These are phyloP conservation scores for Hypoxylon subgilvum DNA, from an alignment of 495 filamentous ascomycete genomes.

Conservation along the genomic window DNA sequence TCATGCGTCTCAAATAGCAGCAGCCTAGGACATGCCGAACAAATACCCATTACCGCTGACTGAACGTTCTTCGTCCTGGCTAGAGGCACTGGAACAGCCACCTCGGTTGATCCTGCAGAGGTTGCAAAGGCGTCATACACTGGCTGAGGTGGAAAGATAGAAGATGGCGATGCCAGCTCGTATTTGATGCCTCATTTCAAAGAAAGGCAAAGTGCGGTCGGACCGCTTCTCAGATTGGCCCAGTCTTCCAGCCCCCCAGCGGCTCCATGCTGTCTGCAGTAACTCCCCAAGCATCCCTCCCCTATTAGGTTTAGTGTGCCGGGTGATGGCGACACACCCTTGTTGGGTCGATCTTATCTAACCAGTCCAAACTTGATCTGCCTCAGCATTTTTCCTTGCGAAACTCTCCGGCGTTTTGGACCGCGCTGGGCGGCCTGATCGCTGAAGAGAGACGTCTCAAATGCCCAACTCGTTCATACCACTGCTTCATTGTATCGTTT, in stretches of 20 bases:
- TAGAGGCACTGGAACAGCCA: too few relatives aligned
- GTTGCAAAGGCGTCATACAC: neutral
- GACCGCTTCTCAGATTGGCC: constrained; percentile 17
- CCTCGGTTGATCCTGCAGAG: too few relatives aligned
- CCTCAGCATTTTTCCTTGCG: constrained; percentile 29
- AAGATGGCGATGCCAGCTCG: too few relatives aligned
- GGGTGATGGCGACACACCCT: constrained; percentile 31
- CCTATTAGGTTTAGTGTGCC: constrained; percentile 19
- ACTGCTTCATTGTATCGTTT: constrained; percentile 16
- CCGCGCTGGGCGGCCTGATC: constrained; percentile 14
- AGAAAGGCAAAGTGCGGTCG: constrained; percentile 16
- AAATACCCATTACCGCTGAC: too few relatives aligned
- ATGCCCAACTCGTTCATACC: neutral
- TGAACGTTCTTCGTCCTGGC: too few relatives aligned
- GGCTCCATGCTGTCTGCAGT: constrained; percentile 10
- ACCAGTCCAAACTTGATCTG: constrained; percentile 29
- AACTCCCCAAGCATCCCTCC: constrained; percentile 6
- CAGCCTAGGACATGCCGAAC: too few relatives aligned
- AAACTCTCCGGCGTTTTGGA: constrained; percentile 34
- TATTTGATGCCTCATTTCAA: constrained; percentile 14
- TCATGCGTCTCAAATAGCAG: too few relatives aligned
- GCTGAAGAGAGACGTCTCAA: constrained; percentile 27
- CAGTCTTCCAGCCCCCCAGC: constrained; percentile 4
- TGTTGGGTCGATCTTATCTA: constrained; percentile 27
- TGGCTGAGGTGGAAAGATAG: too few relatives aligned